Evolutionary conservation across 1,139 yeast species (phyloP).

Genomic region (Arxiozyma telluris): DNA sequence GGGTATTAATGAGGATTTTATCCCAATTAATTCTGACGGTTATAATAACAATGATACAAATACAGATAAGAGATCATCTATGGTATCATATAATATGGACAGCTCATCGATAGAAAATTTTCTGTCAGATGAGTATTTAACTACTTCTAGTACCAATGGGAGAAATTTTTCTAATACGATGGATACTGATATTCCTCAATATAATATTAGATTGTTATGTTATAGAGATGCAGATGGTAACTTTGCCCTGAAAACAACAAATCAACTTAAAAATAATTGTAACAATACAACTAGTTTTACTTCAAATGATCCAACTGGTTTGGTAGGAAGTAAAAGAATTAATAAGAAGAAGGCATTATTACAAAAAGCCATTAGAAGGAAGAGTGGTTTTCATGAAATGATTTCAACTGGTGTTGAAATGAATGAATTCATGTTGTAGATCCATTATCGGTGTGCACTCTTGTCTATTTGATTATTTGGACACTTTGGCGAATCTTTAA

Average conservation of each 20-base stretch:
- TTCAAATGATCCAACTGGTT: slow-evolving; percentile 7
- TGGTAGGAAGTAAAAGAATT: slow-evolving; percentile 9
- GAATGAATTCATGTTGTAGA: slow-evolving; percentile 28
- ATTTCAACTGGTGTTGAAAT: slow-evolving; percentile 28
- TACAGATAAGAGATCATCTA: slow-evolving; percentile 3
- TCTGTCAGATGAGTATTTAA: slow-evolving; percentile 13
- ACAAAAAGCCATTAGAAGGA: slow-evolving; percentile 25
- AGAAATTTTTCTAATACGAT: slow-evolving; percentile 4
- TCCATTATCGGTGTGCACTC: slow-evolving; percentile 1
- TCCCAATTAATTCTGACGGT: background rate
- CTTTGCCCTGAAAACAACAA: slow-evolving; percentile 22
- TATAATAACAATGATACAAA: slow-evolving; percentile 1
- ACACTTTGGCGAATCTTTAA: background rate
- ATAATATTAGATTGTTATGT: slow-evolving; percentile 18
- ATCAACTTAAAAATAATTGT: slow-evolving; percentile 2
- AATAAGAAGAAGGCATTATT: slow-evolving; percentile 14
- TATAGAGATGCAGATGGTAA: slow-evolving; percentile 28
- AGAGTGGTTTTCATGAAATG: slow-evolving; percentile 29
- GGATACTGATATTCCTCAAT: slow-evolving; percentile 8
- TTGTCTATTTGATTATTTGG: background rate
- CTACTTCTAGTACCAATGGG: slow-evolving; percentile 5
- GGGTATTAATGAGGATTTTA: slow-evolving; percentile 5
- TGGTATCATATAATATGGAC: background rate
- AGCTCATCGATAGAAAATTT: slow-evolving; percentile 12
- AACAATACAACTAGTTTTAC: background rate